Base-by-base conservation (phyloP, 2,329 filamentous ascomycete genomes). In the Fusarium mundagurra region DNA sequence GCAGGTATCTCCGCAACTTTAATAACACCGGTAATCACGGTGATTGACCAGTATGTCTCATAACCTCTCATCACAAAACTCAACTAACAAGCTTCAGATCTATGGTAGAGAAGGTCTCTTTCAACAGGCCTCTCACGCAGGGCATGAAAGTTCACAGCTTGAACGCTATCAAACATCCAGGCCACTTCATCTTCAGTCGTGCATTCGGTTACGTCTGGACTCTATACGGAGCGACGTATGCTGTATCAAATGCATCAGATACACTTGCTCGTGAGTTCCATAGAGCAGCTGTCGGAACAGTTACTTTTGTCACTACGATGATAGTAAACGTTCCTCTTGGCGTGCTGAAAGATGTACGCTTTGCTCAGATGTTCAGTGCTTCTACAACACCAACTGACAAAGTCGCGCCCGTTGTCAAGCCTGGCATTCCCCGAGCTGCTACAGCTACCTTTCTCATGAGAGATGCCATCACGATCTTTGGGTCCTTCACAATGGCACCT, bases 391-490 rank as follows among this genome's bases (percentile, higher is more conserved):
- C 65, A 2, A 59, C 36, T 4, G 53, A 63, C 5, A 63, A 55
- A 51, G 61, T 48, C 13, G 64, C 64, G 1, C 53, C 75, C 8
- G 59, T 65, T 7, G 61, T 64, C 10, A 68, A 61, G 14, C 61
- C 64, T 2, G 73, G 63, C 6, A 54, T 80, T 1, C 75, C 79
- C 0, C 74, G 64, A n/a, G 74, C 78, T 5, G 77, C 77, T 1
- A 77, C 78, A 1, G 73, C 74, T 12, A 71, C 79, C 0, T 82
- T 82, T 11, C 66, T 82, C 0, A 60, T 80, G 8, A 69, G 80
- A 55, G 80, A 82, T 48, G 77, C 76, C 3, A 69, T 82, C 24
- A 82, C 80, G 0, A 80, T 82, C 27, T 82, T 81, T 60, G 80
- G 80, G 0, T 82, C 80, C 0, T 81, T 82, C 22, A 79, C 77